Evolutionary conservation across 805 yeast genomes (phyloP).

Genomic region (Ogataea philodendri): DNA sequence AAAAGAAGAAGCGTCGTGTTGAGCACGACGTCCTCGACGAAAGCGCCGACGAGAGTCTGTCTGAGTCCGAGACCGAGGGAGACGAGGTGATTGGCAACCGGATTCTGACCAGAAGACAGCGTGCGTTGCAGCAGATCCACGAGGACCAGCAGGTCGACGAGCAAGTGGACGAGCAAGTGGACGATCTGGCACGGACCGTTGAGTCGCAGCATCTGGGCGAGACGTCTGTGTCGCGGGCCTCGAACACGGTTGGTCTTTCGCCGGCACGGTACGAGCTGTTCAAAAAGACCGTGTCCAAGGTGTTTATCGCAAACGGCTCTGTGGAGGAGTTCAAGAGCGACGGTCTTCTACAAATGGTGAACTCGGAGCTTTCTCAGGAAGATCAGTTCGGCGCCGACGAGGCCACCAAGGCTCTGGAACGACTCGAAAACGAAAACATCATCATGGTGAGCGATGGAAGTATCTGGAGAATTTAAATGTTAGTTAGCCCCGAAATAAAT

Average conservation of each 20-base stretch:
- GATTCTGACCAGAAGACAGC: constrained; percentile 21
- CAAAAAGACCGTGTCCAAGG: constrained; percentile 44
- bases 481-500: no score
- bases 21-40: constrained; percentile 8
- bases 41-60: constrained; percentile 20
- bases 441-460: constrained; percentile 48
- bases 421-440: constrained; percentile 45
- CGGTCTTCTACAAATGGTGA: constrained; percentile 25
- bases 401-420: constrained; percentile 41
- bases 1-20: constrained; percentile 38
- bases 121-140: constrained; percentile 25
- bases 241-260: constrained; percentile 37
- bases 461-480: constrained; percentile 46
- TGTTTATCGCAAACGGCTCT: constrained; percentile 40
- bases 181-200: constrained; percentile 23
- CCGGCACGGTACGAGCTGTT: constrained; percentile 48
- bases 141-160: constrained; percentile 28
- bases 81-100: constrained; percentile 20
- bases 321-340: constrained; percentile 36
- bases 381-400: constrained; percentile 46
- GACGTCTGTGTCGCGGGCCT: constrained; percentile 1
- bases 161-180: constrained; percentile 6
- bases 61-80: constrained; percentile 14
- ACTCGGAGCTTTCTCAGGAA: constrained; percentile 38
- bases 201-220: constrained; percentile 23